Evolutionary conservation across 768 basidiomycete species (phyloP), one percentile per base, ranked within the genome.

Genomic region (Dentipellis sp.): DNA sequence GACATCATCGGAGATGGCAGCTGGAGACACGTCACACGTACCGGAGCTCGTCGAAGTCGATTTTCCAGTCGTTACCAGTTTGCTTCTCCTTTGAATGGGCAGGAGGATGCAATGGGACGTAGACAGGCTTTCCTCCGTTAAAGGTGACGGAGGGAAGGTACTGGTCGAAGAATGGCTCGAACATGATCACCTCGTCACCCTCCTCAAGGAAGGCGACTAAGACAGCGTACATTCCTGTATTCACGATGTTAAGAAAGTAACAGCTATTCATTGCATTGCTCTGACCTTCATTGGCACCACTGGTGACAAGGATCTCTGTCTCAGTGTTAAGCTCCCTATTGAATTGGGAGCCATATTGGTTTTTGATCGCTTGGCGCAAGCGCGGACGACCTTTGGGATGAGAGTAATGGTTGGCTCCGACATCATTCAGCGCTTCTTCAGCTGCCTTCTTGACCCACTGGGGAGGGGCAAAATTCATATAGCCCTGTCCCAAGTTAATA

Each of bases 111-210:
- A 99, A 76, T 4, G 97, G 95, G 10, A 99, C 93, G 66, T 91
- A 97, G 49, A 97, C 86, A 11, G 94, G 93, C 59, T 81, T 84
- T 47, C 93, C 95, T 34, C 90, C 91, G 64, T 95, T 94, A 81
- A 97, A 97, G 29, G 86, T 88, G 53, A 95, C 86, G 6, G 90
- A 91, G 21, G 94, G 88, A 52, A 94, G 78, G 69, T 94, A 95
- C 68, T 97, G 94, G 66, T 97, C 94, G 66, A 97, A 97, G 77
- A 92, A 97, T 1, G 94, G 95, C 71, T 98, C 97, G 66, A 98
- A 94, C 81, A 97, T 86, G 70, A 99, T 95, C 60, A 98, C 95
- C 69, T 99, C 97, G 65, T 98, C 97, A 3, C 88, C 95, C 38
- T 81, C 78, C 59, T 97, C 86, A 39, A 97, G 71, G 73, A 95